These are phyloP conservation scores for Acaromyces ingoldii DNA, from an alignment of 1,284 basidiomycete species.

Conservation along the genomic window DNA sequence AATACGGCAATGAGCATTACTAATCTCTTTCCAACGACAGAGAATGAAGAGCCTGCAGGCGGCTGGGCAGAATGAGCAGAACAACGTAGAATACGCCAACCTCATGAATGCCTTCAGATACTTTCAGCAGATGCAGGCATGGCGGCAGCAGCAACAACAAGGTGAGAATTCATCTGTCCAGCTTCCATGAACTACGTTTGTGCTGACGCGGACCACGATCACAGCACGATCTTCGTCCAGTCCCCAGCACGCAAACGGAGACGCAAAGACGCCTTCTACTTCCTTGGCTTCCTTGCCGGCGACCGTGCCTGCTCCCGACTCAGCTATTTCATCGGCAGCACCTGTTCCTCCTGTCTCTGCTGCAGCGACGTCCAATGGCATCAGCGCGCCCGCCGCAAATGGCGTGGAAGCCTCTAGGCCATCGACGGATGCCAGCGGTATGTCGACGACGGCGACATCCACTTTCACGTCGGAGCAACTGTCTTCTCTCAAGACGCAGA, in stretches of 20 bases:
- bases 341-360: constrained; percentile 7
- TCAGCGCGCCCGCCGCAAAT: constrained; percentile 11
- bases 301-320: not conserved
- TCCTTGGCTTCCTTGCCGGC: not conserved
- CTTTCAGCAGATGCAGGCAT: constrained; percentile 46
- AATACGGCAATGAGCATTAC: too few relatives aligned
- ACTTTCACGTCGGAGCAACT: constrained; percentile 72
- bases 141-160: constrained; percentile 44
- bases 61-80: constrained; percentile 50
- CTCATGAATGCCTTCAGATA: constrained; percentile 46
- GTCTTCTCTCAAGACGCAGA: constrained; percentile 76
- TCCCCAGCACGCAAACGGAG: not conserved
- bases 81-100: constrained; percentile 49
- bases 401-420: constrained; percentile 14
- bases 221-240: not conserved
- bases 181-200: not conserved
- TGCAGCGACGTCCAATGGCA: constrained; percentile 12
- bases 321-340: not conserved
- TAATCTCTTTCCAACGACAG: constrained; percentile 15
- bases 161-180: constrained; percentile 29
- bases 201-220: not conserved
- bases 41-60: constrained; percentile 52
- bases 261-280: not conserved
- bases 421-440: constrained; percentile 44
- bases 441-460: constrained; percentile 11